A percentile compares a stretch with the other conserved stretches of the same genome.
phyloP scores from a whole-genome alignment of 1,284 basidiomycete genomes.

The Omphalotus olearius region DNA sequence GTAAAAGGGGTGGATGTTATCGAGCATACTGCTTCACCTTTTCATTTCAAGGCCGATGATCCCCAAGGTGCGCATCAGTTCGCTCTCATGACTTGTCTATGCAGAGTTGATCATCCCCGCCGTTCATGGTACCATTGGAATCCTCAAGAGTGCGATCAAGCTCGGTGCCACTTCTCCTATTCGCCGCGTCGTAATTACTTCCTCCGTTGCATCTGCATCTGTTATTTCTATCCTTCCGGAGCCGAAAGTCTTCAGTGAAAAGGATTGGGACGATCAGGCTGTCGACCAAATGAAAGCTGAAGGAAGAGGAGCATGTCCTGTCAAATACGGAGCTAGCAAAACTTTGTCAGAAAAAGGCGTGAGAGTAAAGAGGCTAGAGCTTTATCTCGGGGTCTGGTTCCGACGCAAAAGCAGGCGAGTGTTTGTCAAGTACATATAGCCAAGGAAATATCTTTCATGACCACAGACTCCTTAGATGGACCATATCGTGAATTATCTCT shows the following conservation, averaged over 20 bases:
- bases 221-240: constrained; percentile 34
- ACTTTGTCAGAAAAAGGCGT: too few relatives aligned
- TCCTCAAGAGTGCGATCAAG: constrained; percentile 34
- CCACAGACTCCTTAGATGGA: too few relatives aligned
- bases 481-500: too few relatives aligned
- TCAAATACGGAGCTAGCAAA: too few relatives aligned
- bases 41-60: constrained; percentile 29
- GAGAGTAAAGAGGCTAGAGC: too few relatives aligned
- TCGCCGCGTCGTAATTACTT: constrained; percentile 63
- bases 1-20: constrained; percentile 65
- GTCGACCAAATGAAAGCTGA: too few relatives aligned
- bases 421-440: too few relatives aligned
- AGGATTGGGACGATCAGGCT: too few relatives aligned
- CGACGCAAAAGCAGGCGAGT: too few relatives aligned
- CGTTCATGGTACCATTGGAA: constrained; percentile 36
- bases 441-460: too few relatives aligned
- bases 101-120: constrained; percentile 37
- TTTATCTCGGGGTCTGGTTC: too few relatives aligned
- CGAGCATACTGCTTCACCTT: constrained; percentile 53
- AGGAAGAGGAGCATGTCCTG: too few relatives aligned
- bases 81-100: background rate
- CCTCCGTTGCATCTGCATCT: constrained; percentile 55
- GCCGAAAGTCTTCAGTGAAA: constrained; percentile 29
- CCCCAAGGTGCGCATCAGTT: constrained; percentile 20
- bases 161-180: constrained; percentile 35